Percentiles rank a stretch among this genome's conserved stretches.
Conservation (phyloP, 345 rosid species). For the Bruguiera parviflora region DNA sequence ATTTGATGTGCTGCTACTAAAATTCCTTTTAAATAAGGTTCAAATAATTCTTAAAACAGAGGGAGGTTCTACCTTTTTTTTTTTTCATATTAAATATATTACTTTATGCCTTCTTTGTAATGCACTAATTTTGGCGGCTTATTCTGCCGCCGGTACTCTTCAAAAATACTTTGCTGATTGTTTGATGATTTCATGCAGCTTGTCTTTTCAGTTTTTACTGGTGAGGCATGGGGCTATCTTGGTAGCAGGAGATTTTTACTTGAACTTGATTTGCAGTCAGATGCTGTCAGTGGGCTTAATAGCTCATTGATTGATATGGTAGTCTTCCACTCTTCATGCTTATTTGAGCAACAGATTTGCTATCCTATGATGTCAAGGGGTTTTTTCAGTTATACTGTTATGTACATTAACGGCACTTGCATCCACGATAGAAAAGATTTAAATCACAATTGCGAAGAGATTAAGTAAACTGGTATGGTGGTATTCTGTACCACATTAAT, state of each 20-base stretch:
- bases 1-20: too few species aligned
- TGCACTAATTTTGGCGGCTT: not conserved
- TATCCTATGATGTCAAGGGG: not conserved
- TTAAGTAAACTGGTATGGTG: not conserved
- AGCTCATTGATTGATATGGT: constrained; percentile 67
- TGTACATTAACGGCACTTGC: not conserved
- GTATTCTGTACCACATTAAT: not conserved
- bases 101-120: too few species aligned
- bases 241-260: constrained; percentile 94
- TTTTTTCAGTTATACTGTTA: constrained; percentile 11
- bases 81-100: too few species aligned
- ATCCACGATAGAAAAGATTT: not conserved
- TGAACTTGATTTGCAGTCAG: constrained; percentile 83
- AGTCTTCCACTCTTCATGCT: constrained; percentile 20
- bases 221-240: constrained; percentile 98
- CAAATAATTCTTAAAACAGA: too few species aligned
- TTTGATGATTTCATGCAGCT: constrained; percentile 60
- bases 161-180: constrained; percentile 14
- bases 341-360: not conserved
- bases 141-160: not conserved
- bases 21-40: too few species aligned
- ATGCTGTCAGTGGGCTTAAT: constrained; percentile 71
- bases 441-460: not conserved
- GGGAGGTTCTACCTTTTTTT: too few species aligned
- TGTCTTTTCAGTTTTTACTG: constrained; percentile 84